phyloP scores from a whole-genome alignment of 106 monocot genomes.

The Chionographis japonica region DNA sequence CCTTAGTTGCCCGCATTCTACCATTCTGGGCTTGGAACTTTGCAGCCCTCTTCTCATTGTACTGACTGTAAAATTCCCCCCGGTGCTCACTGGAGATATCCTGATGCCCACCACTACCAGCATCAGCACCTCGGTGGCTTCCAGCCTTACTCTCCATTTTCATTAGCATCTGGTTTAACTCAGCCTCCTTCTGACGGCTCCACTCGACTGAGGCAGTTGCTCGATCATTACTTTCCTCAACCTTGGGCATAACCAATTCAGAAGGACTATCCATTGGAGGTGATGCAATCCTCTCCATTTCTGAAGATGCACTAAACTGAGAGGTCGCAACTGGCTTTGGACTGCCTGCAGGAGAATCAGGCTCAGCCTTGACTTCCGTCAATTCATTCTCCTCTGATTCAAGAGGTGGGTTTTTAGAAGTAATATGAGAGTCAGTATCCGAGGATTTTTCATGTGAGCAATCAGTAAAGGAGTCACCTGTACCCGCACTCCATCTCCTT shows the following conservation, averaged over 20 bases:
- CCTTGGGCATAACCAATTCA: constrained; percentile 14
- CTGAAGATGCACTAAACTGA: constrained; percentile 12
- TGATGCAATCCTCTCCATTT: constrained; percentile 17
- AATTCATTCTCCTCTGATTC: too few relatives aligned
- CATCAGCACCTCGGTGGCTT: constrained; percentile 15
- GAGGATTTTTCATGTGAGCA: too few relatives aligned
- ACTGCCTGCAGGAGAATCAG: background rate
- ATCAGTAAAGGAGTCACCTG: too few relatives aligned
- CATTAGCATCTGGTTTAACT: constrained; percentile 77
- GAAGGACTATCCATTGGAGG: constrained; percentile 10
- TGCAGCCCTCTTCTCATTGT: constrained; percentile 64
- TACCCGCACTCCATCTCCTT: too few relatives aligned
- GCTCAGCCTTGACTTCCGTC: too few relatives aligned
- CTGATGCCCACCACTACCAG: constrained; percentile 9
- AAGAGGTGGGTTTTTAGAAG: too few relatives aligned
- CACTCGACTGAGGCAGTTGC: constrained; percentile 65
- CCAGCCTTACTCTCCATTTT: constrained; percentile 66
- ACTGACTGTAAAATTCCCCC: constrained; percentile 43
- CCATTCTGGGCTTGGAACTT: constrained; percentile 54
- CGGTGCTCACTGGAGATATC: constrained; percentile 37
- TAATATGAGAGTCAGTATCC: too few relatives aligned
- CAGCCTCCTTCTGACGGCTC: constrained; percentile 82
- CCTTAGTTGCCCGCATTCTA: constrained; percentile 41
- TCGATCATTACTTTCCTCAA: constrained; percentile 39
- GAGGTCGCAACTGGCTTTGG: constrained; percentile 16